Conservation (phyloP, 2,329 filamentous ascomycete species). For the Colletotrichum sp. region DNA sequence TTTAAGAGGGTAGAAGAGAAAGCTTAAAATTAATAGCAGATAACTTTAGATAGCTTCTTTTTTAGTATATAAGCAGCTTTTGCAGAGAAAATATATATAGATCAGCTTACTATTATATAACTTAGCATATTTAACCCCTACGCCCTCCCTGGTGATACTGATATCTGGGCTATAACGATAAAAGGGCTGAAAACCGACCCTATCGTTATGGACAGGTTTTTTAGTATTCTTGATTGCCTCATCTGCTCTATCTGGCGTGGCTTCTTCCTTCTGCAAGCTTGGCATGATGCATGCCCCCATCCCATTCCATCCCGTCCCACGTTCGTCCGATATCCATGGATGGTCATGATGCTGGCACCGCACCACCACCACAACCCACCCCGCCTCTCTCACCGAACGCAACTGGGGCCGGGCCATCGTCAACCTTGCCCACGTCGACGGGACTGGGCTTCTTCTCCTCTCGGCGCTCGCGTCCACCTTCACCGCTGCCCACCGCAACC, state of each 20-base stretch:
- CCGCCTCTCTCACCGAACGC: conserved; percentile 6
- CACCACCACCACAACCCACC: not conserved
- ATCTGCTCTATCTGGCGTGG: not conserved
- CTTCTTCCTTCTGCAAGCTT: not conserved
- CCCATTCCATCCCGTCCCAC: not conserved
- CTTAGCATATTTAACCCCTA: too few relatives aligned
- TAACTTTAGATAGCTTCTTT: too few relatives aligned
- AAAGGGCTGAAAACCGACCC: too few relatives aligned
- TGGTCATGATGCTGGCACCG: not conserved
- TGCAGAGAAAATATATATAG: too few relatives aligned
- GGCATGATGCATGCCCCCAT: not conserved
- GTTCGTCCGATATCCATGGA: not conserved
- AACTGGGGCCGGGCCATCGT: not conserved
- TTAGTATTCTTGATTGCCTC: not conserved
- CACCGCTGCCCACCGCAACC: not conserved
- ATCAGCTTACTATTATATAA: too few relatives aligned
- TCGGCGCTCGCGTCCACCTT: not conserved
- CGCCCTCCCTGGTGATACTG: too few relatives aligned
- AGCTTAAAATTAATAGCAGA: too few relatives aligned
- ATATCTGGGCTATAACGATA: too few relatives aligned
- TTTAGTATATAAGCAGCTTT: too few relatives aligned
- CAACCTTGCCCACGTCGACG: not conserved
- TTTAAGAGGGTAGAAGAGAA: too few relatives aligned
- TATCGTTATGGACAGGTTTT: too few relatives aligned
- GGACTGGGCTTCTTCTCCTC: not conserved